Conservation (phyloP, 345 rosid species). For the Angophora floribunda region DNA sequence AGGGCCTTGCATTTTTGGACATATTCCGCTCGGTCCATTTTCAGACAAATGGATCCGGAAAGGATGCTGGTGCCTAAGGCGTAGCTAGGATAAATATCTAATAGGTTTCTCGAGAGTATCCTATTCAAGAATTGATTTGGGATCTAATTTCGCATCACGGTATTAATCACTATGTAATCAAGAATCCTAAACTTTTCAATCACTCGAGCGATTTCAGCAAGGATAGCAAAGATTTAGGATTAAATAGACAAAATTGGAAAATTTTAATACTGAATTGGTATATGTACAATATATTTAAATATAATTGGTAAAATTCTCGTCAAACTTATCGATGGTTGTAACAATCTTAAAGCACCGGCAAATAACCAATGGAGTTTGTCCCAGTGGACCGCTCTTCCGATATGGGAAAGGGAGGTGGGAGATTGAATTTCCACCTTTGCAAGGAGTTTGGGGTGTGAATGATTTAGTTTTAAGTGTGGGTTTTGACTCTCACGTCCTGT, state of each 20-base stretch:
- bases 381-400: too few relatives aligned
- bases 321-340: neutral
- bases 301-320: too few relatives aligned
- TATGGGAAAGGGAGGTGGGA: too few relatives aligned
- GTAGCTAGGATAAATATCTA: neutral
- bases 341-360: fast-evolving
- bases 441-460: too few relatives aligned
- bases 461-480: too few relatives aligned
- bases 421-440: too few relatives aligned
- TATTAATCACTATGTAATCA: too few relatives aligned
- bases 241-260: too few relatives aligned
- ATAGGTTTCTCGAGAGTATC: neutral
- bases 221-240: neutral
- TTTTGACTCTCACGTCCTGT: too few relatives aligned
- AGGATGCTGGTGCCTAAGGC: neutral
- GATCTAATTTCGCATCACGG: neutral
- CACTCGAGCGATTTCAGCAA: neutral
- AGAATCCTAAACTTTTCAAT: neutral
- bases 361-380: neutral
- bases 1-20: neutral
- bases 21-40: neutral
- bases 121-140: neutral
- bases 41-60: neutral
- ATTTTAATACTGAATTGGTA: fast-evolving
- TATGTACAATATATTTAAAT: too few relatives aligned